Evolutionary conservation across 2,329 filamentous ascomycete genomes (phyloP).

Genomic region (Fusarium armeniacum): DNA sequence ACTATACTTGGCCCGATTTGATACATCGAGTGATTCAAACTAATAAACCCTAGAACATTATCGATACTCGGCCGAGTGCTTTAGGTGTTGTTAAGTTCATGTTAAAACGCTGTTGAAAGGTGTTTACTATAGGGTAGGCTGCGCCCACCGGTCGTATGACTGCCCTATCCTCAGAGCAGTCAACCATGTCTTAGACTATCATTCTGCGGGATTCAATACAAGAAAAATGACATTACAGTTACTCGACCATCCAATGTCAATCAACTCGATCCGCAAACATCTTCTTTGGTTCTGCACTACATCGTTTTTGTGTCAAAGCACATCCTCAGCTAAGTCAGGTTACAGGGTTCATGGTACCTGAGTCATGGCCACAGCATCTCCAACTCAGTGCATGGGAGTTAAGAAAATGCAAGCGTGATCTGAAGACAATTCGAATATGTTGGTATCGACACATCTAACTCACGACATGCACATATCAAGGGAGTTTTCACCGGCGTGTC

Average conservation of each 20-base stretch:
- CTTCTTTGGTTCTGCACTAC: neutral
- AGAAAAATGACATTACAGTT: neutral
- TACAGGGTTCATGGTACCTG: conserved; percentile 28
- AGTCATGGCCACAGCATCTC: conserved; percentile 16
- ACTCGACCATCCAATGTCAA: neutral
- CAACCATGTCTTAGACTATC: neutral
- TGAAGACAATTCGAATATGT: neutral
- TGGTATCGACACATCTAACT: neutral
- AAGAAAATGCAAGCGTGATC: neutral
- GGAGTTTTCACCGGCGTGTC: neutral
- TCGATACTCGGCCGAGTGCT: neutral
- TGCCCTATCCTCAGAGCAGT: neutral
- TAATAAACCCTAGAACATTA: neutral
- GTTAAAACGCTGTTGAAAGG: neutral
- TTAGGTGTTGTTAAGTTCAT: neutral
- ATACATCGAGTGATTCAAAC: neutral
- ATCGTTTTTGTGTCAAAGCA: conserved; percentile 24
- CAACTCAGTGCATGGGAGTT: neutral
- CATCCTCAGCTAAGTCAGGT: neutral
- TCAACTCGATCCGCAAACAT: neutral
- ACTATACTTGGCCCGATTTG: neutral
- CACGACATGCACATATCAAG: neutral
- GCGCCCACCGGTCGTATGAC: no score
- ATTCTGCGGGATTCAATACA: neutral
- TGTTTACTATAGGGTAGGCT: neutral